phyloP scores from a whole-genome alignment of 768 basidiomycete species.

The Tylopilus sp. region DNA sequence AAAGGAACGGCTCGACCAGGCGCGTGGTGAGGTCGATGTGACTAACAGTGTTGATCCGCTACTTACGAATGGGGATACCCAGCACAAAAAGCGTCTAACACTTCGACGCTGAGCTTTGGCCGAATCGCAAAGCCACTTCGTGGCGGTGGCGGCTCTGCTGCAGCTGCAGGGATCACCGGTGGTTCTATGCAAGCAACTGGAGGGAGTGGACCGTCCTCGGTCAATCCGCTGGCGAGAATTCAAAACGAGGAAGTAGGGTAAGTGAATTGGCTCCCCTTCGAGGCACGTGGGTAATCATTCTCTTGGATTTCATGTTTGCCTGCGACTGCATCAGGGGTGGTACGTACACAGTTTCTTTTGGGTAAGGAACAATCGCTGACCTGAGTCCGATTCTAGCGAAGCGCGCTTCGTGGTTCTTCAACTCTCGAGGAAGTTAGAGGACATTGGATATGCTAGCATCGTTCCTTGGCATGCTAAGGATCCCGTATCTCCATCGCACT shows the following conservation, averaged over 20 bases:
- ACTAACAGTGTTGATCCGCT: conserved; percentile 10
- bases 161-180: conserved; percentile 38
- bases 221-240: conserved; percentile 65
- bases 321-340: conserved; percentile 30
- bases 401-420: conserved; percentile 93
- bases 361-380: conserved; percentile 18
- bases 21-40: conserved; percentile 62
- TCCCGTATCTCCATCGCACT: conserved; percentile 15
- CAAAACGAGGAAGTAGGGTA: conserved; percentile 80
- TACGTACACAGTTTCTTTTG: conserved; percentile 23
- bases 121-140: conserved; percentile 96
- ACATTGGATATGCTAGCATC: conserved; percentile 9
- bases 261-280: conserved; percentile 30
- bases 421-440: conserved; percentile 57
- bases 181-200: conserved; percentile 38
- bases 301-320: conserved; percentile 14
- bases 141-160: conserved; percentile 74
- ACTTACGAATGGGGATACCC: conserved; percentile 28
- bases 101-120: conserved; percentile 78
- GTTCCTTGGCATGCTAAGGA: conserved; percentile 10
- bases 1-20: conserved; percentile 88
- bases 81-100: conserved; percentile 75
- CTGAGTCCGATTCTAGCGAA: conserved; percentile 58
- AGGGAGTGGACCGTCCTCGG: conserved; percentile 45
- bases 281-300: conserved; percentile 16